Evolutionary conservation across 1,284 basidiomycete genomes (phyloP).

Genomic region (Veloboletus limbatus): DNA sequence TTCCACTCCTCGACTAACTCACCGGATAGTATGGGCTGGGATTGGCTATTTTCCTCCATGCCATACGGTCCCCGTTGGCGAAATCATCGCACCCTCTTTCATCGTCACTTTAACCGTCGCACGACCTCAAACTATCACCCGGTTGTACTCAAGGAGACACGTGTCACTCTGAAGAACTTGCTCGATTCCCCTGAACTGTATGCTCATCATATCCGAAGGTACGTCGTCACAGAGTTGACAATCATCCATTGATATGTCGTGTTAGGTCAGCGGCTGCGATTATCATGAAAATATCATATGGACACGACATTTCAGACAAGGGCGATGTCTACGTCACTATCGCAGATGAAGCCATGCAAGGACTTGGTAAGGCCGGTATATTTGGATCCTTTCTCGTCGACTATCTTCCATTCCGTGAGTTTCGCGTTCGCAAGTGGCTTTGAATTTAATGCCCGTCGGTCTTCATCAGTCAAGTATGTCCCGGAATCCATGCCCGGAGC

Average conservation of each 20-base stretch:
- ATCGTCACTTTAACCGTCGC: slow-evolving; percentile 41
- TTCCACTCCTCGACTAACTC: not conserved
- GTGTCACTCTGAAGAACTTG: slow-evolving; percentile 37
- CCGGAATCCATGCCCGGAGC: slow-evolving; percentile 41
- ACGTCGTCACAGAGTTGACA: not conserved
- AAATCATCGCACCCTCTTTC: slow-evolving; percentile 44
- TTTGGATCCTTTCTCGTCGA: slow-evolving; percentile 44
- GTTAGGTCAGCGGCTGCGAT: slow-evolving; percentile 38
- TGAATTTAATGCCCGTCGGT: not conserved
- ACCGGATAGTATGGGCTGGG: slow-evolving; percentile 44
- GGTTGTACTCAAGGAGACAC: slow-evolving; percentile 39
- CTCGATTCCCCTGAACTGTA: slow-evolving; percentile 37
- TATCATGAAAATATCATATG: slow-evolving; percentile 41
- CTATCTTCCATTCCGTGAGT: slow-evolving; percentile 26
- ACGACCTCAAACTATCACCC: slow-evolving; percentile 35
- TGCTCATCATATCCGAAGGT: slow-evolving; percentile 37
- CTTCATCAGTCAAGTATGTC: slow-evolving; percentile 37
- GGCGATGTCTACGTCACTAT: slow-evolving; percentile 44
- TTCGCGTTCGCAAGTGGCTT: not conserved
- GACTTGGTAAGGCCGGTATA: slow-evolving; percentile 39
- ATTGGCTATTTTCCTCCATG: slow-evolving; percentile 48
- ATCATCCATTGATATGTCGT: not conserved
- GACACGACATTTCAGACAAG: slow-evolving; percentile 35
- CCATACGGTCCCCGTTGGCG: slow-evolving; percentile 42
- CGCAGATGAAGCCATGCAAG: slow-evolving; percentile 39